Base-by-base conservation (phyloP, 805 yeast species). In the Barnettozyma pratensis region DNA sequence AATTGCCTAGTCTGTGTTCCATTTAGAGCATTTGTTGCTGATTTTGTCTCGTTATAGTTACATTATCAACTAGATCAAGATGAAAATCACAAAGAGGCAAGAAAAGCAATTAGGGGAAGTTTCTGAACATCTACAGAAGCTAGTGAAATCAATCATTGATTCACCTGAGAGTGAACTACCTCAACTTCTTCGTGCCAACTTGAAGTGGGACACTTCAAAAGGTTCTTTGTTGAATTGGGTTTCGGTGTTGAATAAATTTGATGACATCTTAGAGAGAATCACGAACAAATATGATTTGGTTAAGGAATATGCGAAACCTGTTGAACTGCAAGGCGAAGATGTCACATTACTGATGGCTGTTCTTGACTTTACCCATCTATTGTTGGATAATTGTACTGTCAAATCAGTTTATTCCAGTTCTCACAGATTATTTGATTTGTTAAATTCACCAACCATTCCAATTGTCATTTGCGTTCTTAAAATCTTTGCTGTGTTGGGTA, bases 171-270 rank as follows among this genome's bases (percentile, higher is more conserved):
- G 60, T 10, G 71, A 70, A 10, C 71, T 83, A 42, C 69, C 81
- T 2, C 50, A 52, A 4, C 58, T 66, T 39, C 59, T 81, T 45
- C 59, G 60, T 11, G 52, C 52, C 3, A 69, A 76, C 50, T 56
- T 71, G 51, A 61, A 57, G 14, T 83, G 89, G 89, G 76, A 75
- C 31, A 68, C 82, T 27, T 83, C 88, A 7, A 72, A 80, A 51
- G 87, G 85, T 36, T 85, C 87, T 56, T 65, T 92, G 34, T 76
- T 75, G 51, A 83, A 82, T 50, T 91, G 96, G 94, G 77, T 87
- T 30, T 76, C 84, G 0, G 80, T 87, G 1, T 70, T 92, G 56
- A 85, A 89, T 63, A 72, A 83, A 56, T 80, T 91, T 59, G 97
- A 91, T 61, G 74, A 71, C 10, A 73, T 87, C 6, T 68, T 87